Percentiles rank a stretch among this genome's conserved stretches.
phyloP scores from a whole-genome alignment of 257 asterid genomes.

The Apocynum venetum region DNA sequence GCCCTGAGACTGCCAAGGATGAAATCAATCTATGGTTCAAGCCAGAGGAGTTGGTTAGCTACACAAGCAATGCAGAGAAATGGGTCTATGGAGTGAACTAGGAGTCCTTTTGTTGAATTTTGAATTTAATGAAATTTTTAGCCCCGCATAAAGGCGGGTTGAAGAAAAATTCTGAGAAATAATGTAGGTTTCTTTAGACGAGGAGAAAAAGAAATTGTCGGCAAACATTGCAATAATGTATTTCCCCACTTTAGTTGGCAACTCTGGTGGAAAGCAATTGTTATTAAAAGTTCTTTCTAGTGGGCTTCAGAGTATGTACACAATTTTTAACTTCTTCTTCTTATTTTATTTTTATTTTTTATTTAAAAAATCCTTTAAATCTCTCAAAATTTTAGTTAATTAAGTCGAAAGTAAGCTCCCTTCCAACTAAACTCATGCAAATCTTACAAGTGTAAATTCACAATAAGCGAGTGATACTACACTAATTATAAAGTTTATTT shows the following conservation, averaged over 20 bases:
- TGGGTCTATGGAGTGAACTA: slow-evolving; percentile 84
- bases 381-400: too few relatives aligned
- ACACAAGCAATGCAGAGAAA: slow-evolving; percentile 80
- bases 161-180: slow-evolving; percentile 26
- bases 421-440: too few relatives aligned
- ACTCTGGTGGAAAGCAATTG: background rate
- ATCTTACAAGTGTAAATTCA: too few relatives aligned
- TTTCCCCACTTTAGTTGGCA: slow-evolving; percentile 6
- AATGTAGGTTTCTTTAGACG: slow-evolving; percentile 36
- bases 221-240: slow-evolving; percentile 40
- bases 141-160: slow-evolving; percentile 5
- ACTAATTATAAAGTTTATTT: too few relatives aligned
- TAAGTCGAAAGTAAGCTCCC: too few relatives aligned
- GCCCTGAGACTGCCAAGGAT: slow-evolving; percentile 98
- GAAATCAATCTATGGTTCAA: slow-evolving; percentile 95
- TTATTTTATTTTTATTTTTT: too few relatives aligned
- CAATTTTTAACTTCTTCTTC: too few relatives aligned
- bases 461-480: too few relatives aligned
- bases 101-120: slow-evolving; percentile 1
- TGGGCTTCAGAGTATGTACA: too few relatives aligned
- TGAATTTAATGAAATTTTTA: slow-evolving; percentile 1
- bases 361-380: too few relatives aligned
- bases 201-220: slow-evolving; percentile 13
- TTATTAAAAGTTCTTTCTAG: background rate
- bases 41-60: slow-evolving; percentile 82